Evolutionary conservation across 1,284 basidiomycete species (phyloP), one percentile per base, ranked within the genome.

Genomic region (Marasmius fiardii): DNA sequence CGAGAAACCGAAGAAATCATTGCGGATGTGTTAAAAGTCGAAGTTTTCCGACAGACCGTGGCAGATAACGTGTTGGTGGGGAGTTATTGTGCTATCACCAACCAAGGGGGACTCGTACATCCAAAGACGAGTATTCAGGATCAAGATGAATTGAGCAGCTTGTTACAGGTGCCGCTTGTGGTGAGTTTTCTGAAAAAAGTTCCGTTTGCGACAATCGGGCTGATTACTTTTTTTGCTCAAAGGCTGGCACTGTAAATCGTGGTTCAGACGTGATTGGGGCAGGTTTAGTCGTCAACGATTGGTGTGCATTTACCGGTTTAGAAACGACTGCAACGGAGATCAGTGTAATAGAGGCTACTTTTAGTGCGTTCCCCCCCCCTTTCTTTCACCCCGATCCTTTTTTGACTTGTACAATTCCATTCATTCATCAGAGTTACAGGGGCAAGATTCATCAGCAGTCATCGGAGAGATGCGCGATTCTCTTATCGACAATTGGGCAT

Each of bases 1-100:
- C 85, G 96, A 56, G 97, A 99, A 76, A 99, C 97, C 7, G 97
- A 99, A 70, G 97, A 99, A 74, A 99, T 99, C 74, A 98, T 99
- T 71, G 96, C 97, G 51, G 97, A 99, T 72, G 94, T 98, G 11
- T 83, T 99, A 63, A 98, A 98, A 74, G 97, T 99, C 59, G 97
- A 99, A 73, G 97, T 99, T 4, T 99, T 99, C 80, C 81, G 96
- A 52, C 96, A 99, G 73, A 99, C 95, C 11, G 83, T 99, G 61
- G 96, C 96, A 11, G 89, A 93, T 66, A 98, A 99, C 73, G 95
- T 96, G 48, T 86, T 99, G 50, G 96, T 99, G 34, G 97, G 97
- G 47, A 92, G 88, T 59, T 99, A 99, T 72, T 95, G 93, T 67
- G 92, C 88, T 52, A 85, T 99, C 66, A 91, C 92, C 45, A 99